phyloP scores from a whole-genome alignment of 352 stramenopile genomes.

The Pythium vanterpoolii region DNA sequence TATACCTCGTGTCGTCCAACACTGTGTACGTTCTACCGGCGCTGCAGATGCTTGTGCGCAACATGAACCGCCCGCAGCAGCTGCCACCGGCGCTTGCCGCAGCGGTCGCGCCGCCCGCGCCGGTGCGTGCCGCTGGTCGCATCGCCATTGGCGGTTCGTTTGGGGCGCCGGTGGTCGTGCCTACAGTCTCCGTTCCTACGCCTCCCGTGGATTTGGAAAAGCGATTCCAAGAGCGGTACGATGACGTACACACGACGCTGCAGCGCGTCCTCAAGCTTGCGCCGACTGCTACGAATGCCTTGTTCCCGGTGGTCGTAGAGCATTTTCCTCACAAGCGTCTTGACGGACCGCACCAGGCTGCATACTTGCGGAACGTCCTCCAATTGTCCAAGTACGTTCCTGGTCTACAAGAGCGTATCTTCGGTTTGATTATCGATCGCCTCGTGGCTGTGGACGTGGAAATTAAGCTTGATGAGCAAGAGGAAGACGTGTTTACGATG shows the following conservation, averaged over 20 bases:
- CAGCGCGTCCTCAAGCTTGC: slow-evolving; percentile 65
- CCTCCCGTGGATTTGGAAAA: slow-evolving; percentile 42
- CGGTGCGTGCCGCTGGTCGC: not conserved
- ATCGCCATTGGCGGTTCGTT: slow-evolving; percentile 54
- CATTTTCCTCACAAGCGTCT: slow-evolving; percentile 84
- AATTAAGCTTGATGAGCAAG: slow-evolving; percentile 85
- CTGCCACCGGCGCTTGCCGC: slow-evolving; percentile 36
- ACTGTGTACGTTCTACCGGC: slow-evolving; percentile 77
- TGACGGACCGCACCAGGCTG: slow-evolving; percentile 58
- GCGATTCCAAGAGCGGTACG: slow-evolving; percentile 53
- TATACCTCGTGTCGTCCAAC: slow-evolving; percentile 81
- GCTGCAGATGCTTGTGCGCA: slow-evolving; percentile 83
- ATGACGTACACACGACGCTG: slow-evolving; percentile 57
- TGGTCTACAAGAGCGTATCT: slow-evolving; percentile 75
- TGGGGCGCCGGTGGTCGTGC: slow-evolving; percentile 10
- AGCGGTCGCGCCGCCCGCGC: slow-evolving; percentile 3
- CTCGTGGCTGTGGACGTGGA: slow-evolving; percentile 87
- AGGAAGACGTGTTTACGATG: slow-evolving; percentile 83
- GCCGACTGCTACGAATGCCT: slow-evolving; percentile 68
- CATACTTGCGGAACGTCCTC: slow-evolving; percentile 71
- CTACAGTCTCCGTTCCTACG: not conserved
- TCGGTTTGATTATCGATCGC: slow-evolving; percentile 81
- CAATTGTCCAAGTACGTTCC: slow-evolving; percentile 62
- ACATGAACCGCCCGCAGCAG: slow-evolving; percentile 53
- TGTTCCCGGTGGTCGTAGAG: slow-evolving; percentile 75